A percentile compares a stretch with the other conserved stretches of the same genome.
These are phyloP conservation scores for Phylloporus sp. DNA, from an alignment of 768 basidiomycete species.

Conservation along the genomic window DNA sequence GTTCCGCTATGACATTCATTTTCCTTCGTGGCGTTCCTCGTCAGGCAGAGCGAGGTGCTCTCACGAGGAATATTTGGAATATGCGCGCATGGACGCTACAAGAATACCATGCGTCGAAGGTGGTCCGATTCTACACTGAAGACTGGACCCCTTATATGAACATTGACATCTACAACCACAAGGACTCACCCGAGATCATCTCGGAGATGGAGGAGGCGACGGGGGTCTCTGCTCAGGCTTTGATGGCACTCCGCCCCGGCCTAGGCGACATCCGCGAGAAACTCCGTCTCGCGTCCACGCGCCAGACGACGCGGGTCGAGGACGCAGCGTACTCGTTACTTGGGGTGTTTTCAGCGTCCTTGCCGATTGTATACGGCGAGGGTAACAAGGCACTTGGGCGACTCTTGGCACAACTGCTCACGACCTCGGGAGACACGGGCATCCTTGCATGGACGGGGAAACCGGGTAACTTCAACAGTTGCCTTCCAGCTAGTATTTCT, in stretches of 20 bases:
- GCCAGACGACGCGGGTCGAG: conserved; percentile 4
- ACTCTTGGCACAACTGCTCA: conserved; percentile 4
- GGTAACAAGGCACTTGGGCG: conserved; percentile 4
- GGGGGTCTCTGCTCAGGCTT: background rate
- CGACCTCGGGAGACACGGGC: conserved; percentile 1
- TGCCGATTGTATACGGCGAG: conserved; percentile 10
- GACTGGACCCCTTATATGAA: background rate
- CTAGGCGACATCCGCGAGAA: conserved; percentile 8
- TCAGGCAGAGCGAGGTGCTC: background rate
- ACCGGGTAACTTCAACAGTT: conserved; percentile 8
- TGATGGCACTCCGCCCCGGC: conserved; percentile 5
- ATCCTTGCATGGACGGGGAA: conserved; percentile 10
- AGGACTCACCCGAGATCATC: background rate
- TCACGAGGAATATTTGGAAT: conserved; percentile 4
- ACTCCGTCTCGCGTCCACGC: conserved; percentile 7
- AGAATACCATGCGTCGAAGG: conserved; percentile 5
- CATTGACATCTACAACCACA: conserved; percentile 2
- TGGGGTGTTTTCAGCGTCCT: conserved; percentile 1
- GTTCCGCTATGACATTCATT: conserved; percentile 1
- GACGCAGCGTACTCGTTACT: conserved; percentile 13
- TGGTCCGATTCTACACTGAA: conserved; percentile 3
- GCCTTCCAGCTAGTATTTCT: background rate
- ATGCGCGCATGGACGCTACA: conserved; percentile 5
- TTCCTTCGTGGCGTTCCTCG: conserved; percentile 1
- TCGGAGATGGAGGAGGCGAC: conserved; percentile 6